phyloP scores from a whole-genome alignment of 495 filamentous ascomycete genomes.

The Staphylotrichum tortipilum region DNA sequence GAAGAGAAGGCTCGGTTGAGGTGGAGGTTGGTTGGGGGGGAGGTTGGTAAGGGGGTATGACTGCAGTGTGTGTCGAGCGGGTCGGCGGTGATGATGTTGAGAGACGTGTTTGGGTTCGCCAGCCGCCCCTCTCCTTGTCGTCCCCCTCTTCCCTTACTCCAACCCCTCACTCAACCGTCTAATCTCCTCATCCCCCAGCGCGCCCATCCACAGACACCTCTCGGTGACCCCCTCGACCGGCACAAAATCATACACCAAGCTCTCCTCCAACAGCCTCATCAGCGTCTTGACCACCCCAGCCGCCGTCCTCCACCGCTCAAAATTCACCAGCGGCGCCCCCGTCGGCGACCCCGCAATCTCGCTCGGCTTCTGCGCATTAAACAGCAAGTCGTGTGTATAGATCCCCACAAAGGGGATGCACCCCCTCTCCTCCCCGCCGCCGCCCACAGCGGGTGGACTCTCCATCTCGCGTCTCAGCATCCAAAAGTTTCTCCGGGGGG shows the following conservation, averaged over 20 bases:
- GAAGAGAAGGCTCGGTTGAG: no score
- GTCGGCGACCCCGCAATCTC: constrained; percentile 56
- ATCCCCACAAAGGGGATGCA: constrained; percentile 95
- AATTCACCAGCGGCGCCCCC: constrained; percentile 78
- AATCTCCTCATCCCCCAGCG: constrained; percentile 79
- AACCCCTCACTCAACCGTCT: constrained; percentile 32
- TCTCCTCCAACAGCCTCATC: constrained; percentile 83
- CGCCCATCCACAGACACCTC: constrained; percentile 91
- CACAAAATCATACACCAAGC: constrained; percentile 75
- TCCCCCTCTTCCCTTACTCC: constrained; percentile 20
- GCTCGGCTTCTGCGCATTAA: constrained; percentile 82
- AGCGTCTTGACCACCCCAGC: constrained; percentile 92
- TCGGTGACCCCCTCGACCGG: constrained; percentile 81
- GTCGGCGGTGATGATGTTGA: not conserved
- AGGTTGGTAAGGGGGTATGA: no score
- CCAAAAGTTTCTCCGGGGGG: constrained; percentile 85
- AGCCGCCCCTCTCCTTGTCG: no score
- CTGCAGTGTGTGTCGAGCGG: no score
- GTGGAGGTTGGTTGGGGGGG: no score
- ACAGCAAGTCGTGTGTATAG: constrained; percentile 95
- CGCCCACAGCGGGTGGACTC: no score
- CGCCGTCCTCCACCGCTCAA: constrained; percentile 83
- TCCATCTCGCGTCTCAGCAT: constrained; percentile 91
- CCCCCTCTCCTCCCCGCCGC: constrained; percentile 52
- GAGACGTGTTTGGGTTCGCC: not conserved